Evolutionary conservation across 306 rosid species (phyloP).

Genomic region (Hippophae rhamnoides): DNA sequence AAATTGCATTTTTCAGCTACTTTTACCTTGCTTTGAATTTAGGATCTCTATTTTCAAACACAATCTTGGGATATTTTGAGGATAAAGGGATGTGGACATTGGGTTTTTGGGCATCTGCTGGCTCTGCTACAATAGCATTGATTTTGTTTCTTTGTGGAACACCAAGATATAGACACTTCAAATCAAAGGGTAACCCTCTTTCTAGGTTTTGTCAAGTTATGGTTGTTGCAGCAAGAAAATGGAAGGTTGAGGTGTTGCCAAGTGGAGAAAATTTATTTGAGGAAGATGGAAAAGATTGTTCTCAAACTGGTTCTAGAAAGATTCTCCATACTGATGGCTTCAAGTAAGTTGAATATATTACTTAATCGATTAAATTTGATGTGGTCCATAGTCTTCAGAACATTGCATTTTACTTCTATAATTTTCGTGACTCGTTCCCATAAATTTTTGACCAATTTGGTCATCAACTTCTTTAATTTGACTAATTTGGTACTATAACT

Average conservation of each 20-base stretch:
- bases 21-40: conserved; percentile 73
- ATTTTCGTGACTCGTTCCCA: too few relatives aligned
- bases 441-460: too few relatives aligned
- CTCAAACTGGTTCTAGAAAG: conserved; percentile 33
- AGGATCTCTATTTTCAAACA: conserved; percentile 77
- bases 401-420: too few relatives aligned
- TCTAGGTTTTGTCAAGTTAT: conserved; percentile 54
- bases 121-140: conserved; percentile 52
- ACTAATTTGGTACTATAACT: too few relatives aligned
- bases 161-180: conserved; percentile 51
- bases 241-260: conserved; percentile 35
- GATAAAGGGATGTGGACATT: conserved; percentile 58
- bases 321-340: conserved; percentile 61
- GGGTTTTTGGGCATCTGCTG: conserved; percentile 81
- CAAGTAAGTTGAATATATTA: conserved; percentile 32
- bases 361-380: neutral
- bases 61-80: conserved; percentile 67
- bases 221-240: conserved; percentile 51
- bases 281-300: conserved; percentile 22
- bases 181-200: conserved; percentile 62
- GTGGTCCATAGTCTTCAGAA: neutral
- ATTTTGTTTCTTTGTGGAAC: conserved; percentile 67
- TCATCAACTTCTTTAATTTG: too few relatives aligned
- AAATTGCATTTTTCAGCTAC: conserved; percentile 67
- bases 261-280: conserved; percentile 32